Conservation (phyloP, 176 grass and related monocot genomes). For the Lolium rigidum region DNA sequence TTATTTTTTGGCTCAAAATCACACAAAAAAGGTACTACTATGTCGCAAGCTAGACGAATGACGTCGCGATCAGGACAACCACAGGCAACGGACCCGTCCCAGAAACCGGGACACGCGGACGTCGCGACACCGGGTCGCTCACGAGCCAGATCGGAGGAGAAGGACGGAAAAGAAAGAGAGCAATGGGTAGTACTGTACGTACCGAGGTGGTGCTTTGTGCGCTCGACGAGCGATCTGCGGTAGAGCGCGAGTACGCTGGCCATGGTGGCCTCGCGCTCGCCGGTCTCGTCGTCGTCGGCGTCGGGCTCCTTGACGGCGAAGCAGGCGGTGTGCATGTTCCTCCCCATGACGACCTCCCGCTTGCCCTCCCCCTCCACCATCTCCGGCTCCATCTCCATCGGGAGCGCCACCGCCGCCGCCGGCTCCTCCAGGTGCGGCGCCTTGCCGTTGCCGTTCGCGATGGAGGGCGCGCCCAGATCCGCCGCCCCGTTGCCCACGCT, state of each 20-base stretch:
- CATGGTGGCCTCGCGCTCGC: constrained; percentile 61
- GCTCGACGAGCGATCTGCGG: constrained; percentile 53
- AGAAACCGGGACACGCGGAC: neutral
- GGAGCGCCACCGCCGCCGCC: constrained; percentile 35
- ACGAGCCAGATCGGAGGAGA: constrained; percentile 14
- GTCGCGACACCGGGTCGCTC: neutral
- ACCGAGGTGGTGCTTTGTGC: constrained; percentile 67
- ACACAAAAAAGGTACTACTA: neutral
- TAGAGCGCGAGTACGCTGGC: constrained; percentile 58
- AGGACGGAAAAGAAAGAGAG: too few relatives aligned
- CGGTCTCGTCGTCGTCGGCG: constrained; percentile 46
- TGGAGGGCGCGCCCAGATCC: constrained; percentile 42
- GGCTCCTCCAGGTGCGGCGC: neutral
- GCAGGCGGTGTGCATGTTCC: constrained; percentile 53
- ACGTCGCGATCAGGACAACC: neutral
- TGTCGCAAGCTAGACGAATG: neutral
- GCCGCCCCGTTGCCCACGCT: constrained; percentile 62
- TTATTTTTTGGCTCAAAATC: neutral
- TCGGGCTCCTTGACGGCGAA: constrained; percentile 48
- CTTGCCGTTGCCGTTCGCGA: constrained; percentile 3
- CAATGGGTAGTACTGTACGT: neutral
- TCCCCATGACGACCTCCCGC: constrained; percentile 51
- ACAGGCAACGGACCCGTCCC: neutral
- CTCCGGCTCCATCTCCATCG: constrained; percentile 36
- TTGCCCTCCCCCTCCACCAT: constrained; percentile 34